Conservation (phyloP, 2,329 filamentous ascomycete genomes). For the Scedosporium minutisporum region DNA sequence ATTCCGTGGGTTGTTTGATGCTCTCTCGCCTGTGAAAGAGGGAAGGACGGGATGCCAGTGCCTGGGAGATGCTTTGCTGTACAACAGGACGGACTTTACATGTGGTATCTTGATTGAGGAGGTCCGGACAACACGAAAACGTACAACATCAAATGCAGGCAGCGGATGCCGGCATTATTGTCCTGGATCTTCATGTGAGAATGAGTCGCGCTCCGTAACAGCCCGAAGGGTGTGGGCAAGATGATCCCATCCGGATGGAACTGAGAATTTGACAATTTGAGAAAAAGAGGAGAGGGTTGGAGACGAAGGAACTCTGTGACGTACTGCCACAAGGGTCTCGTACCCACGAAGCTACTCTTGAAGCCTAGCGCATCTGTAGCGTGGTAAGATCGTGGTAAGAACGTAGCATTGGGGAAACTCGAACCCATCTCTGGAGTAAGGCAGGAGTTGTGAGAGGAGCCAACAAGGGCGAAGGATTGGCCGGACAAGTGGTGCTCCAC, state of each 20-base stretch:
- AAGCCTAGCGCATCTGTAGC: neutral
- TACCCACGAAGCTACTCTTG: neutral
- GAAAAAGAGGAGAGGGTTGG: neutral
- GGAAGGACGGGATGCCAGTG: neutral
- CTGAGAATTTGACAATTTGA: no score
- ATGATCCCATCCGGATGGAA: neutral
- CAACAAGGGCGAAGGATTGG: neutral
- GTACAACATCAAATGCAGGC: neutral
- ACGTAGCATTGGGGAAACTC: neutral
- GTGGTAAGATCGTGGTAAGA: neutral
- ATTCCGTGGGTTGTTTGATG: neutral
- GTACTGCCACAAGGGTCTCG: neutral
- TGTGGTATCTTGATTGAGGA: neutral
- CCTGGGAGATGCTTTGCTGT: neutral
- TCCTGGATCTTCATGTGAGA: neutral
- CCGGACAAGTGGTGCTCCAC: neutral
- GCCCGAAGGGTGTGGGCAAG: neutral
- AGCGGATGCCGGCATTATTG: neutral
- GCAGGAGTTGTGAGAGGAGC: neutral
- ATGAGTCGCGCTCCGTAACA: neutral
- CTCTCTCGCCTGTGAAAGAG: neutral
- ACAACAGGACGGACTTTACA: neutral
- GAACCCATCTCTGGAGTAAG: neutral
- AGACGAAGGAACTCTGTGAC: neutral
- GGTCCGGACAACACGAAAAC: neutral